Evolutionary conservation across 2,329 filamentous ascomycete species (phyloP).

Genomic region (Coniella lustricola): DNA sequence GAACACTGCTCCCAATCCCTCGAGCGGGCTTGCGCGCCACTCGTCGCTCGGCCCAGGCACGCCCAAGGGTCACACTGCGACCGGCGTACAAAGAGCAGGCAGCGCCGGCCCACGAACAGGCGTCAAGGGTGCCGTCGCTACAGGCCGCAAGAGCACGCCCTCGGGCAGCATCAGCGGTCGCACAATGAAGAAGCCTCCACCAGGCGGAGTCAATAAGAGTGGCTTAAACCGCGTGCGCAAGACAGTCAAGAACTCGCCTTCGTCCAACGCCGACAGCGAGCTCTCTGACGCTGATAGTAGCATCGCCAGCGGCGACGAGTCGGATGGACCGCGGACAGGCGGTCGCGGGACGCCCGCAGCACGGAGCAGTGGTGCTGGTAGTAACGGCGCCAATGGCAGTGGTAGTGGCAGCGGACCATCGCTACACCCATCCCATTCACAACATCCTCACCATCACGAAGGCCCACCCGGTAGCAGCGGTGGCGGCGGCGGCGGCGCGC

Average conservation of each 20-base stretch:
- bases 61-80: constrained; percentile 39
- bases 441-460: constrained; percentile 8
- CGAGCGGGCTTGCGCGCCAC: constrained; percentile 54
- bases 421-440: no score
- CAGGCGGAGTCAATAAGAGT: constrained; percentile 43
- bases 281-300: constrained; percentile 56
- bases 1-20: constrained; percentile 41
- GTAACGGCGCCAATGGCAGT: constrained; percentile 17
- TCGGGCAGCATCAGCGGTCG: constrained; percentile 28
- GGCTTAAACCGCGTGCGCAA: constrained; percentile 57
- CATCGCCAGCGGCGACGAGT: constrained; percentile 41
- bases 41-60: constrained; percentile 57
- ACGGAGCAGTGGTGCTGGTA: constrained; percentile 14
- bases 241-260: constrained; percentile 53
- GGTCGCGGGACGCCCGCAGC: constrained; percentile 32
- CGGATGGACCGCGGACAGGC: constrained; percentile 32
- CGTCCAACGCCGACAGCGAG: constrained; percentile 57
- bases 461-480: constrained; percentile 6
- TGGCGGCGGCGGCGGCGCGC: constrained; percentile 17
- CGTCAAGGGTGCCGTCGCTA: constrained; percentile 36
- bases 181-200: constrained; percentile 37
- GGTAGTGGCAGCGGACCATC: constrained; percentile 3
- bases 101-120: constrained; percentile 53
- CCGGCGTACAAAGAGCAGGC: constrained; percentile 35
- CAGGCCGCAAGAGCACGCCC: constrained; percentile 43